phyloP scores from a whole-genome alignment of 1,139 yeast genomes.

The Debaryomycetaceae sp. region DNA sequence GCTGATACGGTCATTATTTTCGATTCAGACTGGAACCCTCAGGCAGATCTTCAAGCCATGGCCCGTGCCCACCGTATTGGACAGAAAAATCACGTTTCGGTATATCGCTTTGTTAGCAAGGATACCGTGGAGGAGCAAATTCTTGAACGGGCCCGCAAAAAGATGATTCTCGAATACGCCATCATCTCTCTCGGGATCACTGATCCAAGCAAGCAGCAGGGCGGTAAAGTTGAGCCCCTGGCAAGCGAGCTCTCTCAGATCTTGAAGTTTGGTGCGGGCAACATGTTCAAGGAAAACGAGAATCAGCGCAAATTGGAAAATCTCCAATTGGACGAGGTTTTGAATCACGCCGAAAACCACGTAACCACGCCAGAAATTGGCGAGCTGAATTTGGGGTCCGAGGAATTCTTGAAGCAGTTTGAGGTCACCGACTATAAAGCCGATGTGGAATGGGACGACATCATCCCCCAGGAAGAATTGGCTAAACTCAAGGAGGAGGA shows the following conservation, averaged over 20 bases:
- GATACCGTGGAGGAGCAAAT: constrained; percentile 98
- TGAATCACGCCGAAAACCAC: constrained; percentile 96
- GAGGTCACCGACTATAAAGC: constrained; percentile 99
- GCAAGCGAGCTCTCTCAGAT: constrained; percentile 84
- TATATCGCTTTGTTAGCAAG: constrained; percentile 89
- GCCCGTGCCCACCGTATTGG: constrained; percentile 99
- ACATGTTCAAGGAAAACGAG: constrained; percentile 88
- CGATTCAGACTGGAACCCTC: constrained; percentile 99
- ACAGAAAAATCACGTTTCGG: constrained; percentile 95
- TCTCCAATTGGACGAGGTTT: constrained; percentile 88
- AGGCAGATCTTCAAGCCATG: constrained; percentile 98
- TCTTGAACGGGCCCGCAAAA: constrained; percentile 89
- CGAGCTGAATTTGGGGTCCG: constrained; percentile 95
- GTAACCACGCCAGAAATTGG: constrained; percentile 94
- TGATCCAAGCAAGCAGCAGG: constrained; percentile 42
- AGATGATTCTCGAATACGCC: constrained; percentile 97
- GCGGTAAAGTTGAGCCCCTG: constrained; percentile 53
- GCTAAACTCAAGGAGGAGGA: constrained; percentile 86
- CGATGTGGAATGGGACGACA: constrained; percentile 98
- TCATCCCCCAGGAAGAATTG: constrained; percentile 91
- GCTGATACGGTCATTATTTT: constrained; percentile 97
- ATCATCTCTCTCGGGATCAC: constrained; percentile 93
- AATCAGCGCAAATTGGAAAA: constrained; percentile 94
- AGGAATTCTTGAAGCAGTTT: constrained; percentile 91
- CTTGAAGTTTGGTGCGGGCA: constrained; percentile 95